Conservation (phyloP, 257 asterid species). For the Plantago ovata region DNA sequence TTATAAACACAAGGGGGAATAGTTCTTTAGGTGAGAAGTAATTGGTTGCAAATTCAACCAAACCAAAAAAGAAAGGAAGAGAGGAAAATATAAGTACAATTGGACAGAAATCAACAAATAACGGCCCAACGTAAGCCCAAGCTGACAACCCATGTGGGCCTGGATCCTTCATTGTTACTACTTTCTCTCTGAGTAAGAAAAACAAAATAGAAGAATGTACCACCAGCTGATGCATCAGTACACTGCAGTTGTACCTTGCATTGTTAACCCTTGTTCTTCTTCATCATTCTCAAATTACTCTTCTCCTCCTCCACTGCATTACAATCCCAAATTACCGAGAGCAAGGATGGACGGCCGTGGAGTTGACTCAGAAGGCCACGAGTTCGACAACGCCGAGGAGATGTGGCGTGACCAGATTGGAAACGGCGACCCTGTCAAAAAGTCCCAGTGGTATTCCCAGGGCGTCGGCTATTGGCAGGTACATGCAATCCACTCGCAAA, state of each 20-base stretch:
- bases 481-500: neutral
- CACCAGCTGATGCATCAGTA: constrained; percentile 27
- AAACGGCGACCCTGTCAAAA: constrained; percentile 54
- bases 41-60: too few species aligned
- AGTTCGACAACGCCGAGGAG: constrained; percentile 64
- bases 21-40: too few species aligned
- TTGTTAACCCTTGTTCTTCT: constrained; percentile 2
- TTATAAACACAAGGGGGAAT: too few species aligned
- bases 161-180: neutral
- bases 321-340: constrained; percentile 7
- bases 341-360: constrained; percentile 57
- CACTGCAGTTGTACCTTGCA: constrained; percentile 14
- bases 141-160: neutral
- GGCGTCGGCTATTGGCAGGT: constrained; percentile 94
- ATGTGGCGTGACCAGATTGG: constrained; percentile 95
- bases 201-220: constrained; percentile 21
- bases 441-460: constrained; percentile 68
- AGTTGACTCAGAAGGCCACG: constrained; percentile 70
- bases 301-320: neutral
- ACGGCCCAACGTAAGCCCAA: too few species aligned
- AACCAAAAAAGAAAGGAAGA: too few species aligned
- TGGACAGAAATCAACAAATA: too few species aligned
- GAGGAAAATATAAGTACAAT: too few species aligned
- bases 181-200: neutral
- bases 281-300: constrained; percentile 10